These are phyloP conservation scores for Bipolaris cookei DNA, from an alignment of 2,329 filamentous ascomycete species.

Conservation along the genomic window DNA sequence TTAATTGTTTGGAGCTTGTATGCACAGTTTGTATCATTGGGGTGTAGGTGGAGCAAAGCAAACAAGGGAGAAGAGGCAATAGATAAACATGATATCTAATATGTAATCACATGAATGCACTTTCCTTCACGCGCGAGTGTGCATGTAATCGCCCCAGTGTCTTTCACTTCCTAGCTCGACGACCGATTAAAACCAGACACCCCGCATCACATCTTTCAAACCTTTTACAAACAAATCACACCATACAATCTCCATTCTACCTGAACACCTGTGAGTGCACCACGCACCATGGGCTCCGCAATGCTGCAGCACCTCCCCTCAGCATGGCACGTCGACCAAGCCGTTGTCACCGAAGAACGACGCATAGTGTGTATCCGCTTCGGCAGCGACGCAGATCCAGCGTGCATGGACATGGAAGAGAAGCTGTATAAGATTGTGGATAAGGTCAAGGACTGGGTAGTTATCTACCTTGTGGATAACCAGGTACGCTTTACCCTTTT, in stretches of 20 bases:
- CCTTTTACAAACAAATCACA: too few species aligned
- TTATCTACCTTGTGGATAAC: slow-evolving; percentile 84
- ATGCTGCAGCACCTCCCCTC: slow-evolving; percentile 86
- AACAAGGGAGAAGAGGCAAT: not conserved
- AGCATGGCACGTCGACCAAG: slow-evolving; percentile 97
- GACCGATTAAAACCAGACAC: not conserved
- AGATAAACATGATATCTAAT: too few species aligned
- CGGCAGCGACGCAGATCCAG: slow-evolving; percentile 78
- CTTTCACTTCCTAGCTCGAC: not conserved
- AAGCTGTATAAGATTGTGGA: slow-evolving; percentile 32
- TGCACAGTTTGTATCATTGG: too few species aligned
- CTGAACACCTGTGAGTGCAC: not conserved
- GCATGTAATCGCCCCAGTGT: not conserved
- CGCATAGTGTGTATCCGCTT: slow-evolving; percentile 89
- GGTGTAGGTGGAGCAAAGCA: not conserved
- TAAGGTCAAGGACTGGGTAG: slow-evolving; percentile 81
- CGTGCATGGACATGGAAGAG: slow-evolving; percentile 56
- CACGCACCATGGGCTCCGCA: slow-evolving; percentile 71
- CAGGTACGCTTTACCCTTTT: slow-evolving; percentile 51
- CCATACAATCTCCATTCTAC: too few species aligned
- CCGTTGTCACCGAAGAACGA: slow-evolving; percentile 79
- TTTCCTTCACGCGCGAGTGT: not conserved
- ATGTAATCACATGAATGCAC: not conserved
- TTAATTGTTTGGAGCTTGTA: too few species aligned
- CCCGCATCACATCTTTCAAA: not conserved